A percentile compares a stretch with the other conserved stretches of the same genome.
Evolutionary conservation across 805 yeast species (phyloP).

Genomic region (Candida peoriensis): DNA sequence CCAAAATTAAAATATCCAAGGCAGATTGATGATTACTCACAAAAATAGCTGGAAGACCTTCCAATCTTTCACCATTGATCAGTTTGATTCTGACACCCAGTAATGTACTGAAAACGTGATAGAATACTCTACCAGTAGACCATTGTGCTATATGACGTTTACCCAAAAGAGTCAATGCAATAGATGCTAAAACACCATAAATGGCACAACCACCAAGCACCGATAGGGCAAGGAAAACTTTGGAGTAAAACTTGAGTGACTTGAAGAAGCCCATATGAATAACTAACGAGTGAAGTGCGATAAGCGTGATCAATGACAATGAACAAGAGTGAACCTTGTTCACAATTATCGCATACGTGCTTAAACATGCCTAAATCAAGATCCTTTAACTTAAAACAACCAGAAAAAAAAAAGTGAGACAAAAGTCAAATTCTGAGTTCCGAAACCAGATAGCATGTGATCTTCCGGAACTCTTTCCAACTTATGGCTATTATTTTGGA

Average conservation of each 20-base stretch:
- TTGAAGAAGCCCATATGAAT: slow-evolving; percentile 7
- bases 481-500: no score
- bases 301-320: no score
- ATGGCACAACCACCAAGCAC: slow-evolving; percentile 56
- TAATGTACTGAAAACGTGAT: slow-evolving; percentile 49
- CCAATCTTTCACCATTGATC: slow-evolving; percentile 57
- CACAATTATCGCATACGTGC: no score
- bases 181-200: slow-evolving; percentile 76
- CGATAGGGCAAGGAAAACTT: slow-evolving; percentile 48
- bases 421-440: no score
- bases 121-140: slow-evolving; percentile 82
- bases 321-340: no score
- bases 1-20: slow-evolving; percentile 76
- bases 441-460: no score
- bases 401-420: no score
- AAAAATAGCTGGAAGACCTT: slow-evolving; percentile 66
- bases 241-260: slow-evolving; percentile 45
- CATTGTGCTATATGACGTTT: slow-evolving; percentile 81
- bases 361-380: no score
- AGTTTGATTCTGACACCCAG: slow-evolving; percentile 70
- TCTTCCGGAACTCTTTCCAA: no score
- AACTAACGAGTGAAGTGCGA: neutral
- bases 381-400: no score
- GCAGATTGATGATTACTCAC: slow-evolving; percentile 90
- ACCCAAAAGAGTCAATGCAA: slow-evolving; percentile 60